phyloP scores from a whole-genome alignment of 768 basidiomycete genomes.

The Mycena sanguinolenta region DNA sequence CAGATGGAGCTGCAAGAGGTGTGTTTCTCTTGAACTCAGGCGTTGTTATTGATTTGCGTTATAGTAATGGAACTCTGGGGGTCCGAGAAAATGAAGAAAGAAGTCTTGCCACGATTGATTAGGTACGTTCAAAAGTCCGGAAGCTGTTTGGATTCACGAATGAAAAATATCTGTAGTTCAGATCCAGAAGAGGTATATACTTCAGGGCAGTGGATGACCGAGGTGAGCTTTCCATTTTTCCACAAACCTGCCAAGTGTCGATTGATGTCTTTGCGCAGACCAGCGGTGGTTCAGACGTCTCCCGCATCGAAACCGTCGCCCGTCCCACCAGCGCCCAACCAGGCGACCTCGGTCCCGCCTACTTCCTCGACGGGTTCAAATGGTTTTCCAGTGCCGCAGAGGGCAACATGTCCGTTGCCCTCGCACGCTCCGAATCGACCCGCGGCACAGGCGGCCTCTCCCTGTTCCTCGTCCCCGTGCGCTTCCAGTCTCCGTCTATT shows the following conservation, averaged over 20 bases:
- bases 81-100: slow-evolving; percentile 68
- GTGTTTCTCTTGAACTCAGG: slow-evolving; percentile 23
- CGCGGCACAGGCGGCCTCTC: slow-evolving; percentile 77
- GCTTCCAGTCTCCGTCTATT: slow-evolving; percentile 65
- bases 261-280: slow-evolving; percentile 1
- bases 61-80: slow-evolving; percentile 75
- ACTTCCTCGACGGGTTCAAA: slow-evolving; percentile 78
- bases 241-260: too few species aligned
- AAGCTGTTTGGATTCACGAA: too few species aligned
- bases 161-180: slow-evolving; percentile 56
- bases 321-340: slow-evolving; percentile 41
- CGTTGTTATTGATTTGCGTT: not conserved
- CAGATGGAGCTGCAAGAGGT: slow-evolving; percentile 80
- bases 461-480: slow-evolving; percentile 80
- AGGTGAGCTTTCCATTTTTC: slow-evolving; percentile 53
- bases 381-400: slow-evolving; percentile 91
- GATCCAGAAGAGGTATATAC: slow-evolving; percentile 74
- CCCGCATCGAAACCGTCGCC: slow-evolving; percentile 78
- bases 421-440: slow-evolving; percentile 76
- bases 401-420: slow-evolving; percentile 76
- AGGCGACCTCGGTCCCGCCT: slow-evolving; percentile 50
- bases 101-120: slow-evolving; percentile 68
- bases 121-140: slow-evolving; percentile 56
- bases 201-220: slow-evolving; percentile 90
- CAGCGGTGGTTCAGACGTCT: slow-evolving; percentile 68